phyloP scores from a whole-genome alignment of 768 basidiomycete genomes.

The Leccinum olivaceopallidum region DNA sequence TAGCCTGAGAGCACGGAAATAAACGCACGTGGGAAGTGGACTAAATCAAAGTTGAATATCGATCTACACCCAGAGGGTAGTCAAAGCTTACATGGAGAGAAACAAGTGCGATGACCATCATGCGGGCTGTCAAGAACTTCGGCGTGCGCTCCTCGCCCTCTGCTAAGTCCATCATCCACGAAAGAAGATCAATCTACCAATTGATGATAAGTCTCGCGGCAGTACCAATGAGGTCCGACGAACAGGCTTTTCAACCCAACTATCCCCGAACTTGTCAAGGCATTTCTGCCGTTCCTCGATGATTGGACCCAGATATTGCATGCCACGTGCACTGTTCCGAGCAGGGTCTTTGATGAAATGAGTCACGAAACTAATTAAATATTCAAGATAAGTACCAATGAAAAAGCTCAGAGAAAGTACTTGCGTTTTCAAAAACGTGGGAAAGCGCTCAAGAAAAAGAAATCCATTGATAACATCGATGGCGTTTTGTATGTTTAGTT shows the following conservation, averaged over 20 bases:
- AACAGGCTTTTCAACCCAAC: neutral
- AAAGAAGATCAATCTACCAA: neutral
- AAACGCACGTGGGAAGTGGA: neutral
- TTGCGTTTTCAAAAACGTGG: neutral
- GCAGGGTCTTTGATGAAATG: neutral
- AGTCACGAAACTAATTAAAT: neutral
- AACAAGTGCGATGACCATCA: neutral
- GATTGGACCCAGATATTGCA: constrained; percentile 2
- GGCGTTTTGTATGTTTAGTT: neutral
- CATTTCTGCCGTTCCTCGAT: constrained; percentile 1
- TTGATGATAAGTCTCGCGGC: neutral
- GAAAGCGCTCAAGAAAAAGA: neutral
- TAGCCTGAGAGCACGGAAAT: neutral
- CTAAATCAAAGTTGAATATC: neutral
- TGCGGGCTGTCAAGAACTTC: neutral
- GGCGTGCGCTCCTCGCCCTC: neutral
- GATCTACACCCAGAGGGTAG: neutral
- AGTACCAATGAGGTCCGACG: neutral
- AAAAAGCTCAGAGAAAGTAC: neutral
- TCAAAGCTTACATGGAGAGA: constrained; percentile 15
- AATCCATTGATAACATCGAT: neutral
- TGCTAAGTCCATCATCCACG: neutral
- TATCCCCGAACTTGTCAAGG: neutral
- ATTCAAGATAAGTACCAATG: neutral
- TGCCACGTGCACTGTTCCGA: neutral